Percentiles rank a stretch among this genome's conserved stretches.
Conservation (phyloP, 23 red algal genomes). For the Gracilaria gracilis region DNA sequence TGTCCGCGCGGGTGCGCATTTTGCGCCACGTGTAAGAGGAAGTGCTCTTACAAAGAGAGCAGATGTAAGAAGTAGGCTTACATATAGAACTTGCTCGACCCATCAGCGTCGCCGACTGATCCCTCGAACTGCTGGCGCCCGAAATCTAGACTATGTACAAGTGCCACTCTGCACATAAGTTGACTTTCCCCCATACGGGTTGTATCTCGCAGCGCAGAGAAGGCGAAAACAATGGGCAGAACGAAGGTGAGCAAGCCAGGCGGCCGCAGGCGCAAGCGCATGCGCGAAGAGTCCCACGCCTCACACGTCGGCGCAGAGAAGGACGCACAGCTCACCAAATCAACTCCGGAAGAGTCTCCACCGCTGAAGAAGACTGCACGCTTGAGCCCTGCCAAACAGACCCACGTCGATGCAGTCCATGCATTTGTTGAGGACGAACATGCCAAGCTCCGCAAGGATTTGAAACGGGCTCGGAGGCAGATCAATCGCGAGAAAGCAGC, state of each 20-base stretch:
- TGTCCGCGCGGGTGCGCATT: too few relatives aligned
- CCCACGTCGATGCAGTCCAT: not conserved
- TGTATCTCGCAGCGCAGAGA: not conserved
- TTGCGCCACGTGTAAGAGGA: too few relatives aligned
- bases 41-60: too few relatives aligned
- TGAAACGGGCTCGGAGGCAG: not conserved
- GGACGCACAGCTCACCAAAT: not conserved
- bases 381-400: not conserved
- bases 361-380: not conserved
- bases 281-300: not conserved
- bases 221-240: not conserved
- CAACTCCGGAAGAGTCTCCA: not conserved
- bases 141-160: too few relatives aligned
- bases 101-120: too few relatives aligned
- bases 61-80: too few relatives aligned
- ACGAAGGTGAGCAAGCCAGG: not conserved
- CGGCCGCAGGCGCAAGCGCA: not conserved
- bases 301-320: not conserved
- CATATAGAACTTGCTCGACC: too few relatives aligned
- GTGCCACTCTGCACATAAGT: too few relatives aligned
- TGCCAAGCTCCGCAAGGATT: not conserved
- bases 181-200: too few relatives aligned
- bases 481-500: conserved; percentile 1
- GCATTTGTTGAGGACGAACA: not conserved
- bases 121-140: too few relatives aligned